Conservation (phyloP, 139 green algal genomes). For the Haematococcus sp. region DNA sequence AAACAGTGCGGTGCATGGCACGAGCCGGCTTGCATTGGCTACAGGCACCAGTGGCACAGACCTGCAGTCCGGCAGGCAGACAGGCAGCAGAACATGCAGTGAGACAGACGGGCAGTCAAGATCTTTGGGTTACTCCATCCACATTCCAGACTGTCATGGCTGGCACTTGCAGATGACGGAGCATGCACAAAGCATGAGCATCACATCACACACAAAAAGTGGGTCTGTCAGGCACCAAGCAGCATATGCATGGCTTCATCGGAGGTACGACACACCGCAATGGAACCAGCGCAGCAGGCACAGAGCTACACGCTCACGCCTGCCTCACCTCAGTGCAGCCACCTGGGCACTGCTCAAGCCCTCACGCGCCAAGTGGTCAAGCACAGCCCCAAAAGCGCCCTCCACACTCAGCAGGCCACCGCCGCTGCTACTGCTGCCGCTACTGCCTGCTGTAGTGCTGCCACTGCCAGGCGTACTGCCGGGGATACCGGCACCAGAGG, state of each 20-base stretch:
- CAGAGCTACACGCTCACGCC: neutral
- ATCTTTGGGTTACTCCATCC: neutral
- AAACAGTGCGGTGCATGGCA: constrained; percentile 47
- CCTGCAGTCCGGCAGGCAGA: neutral
- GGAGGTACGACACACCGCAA: no score
- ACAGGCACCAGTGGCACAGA: constrained; percentile 57
- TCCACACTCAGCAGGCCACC: constrained; percentile 16
- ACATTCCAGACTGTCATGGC: neutral
- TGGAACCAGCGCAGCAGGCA: no score
- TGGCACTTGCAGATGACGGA: no score
- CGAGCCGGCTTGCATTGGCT: constrained; percentile 52
- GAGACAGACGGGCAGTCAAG: constrained; percentile 15
- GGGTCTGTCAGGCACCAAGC: no score
- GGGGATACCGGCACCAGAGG: neutral
- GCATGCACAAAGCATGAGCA: no score
- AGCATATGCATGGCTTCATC: no score
- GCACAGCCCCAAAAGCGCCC: constrained; percentile 31
- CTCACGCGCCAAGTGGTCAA: constrained; percentile 51
- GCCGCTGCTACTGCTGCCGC: neutral
- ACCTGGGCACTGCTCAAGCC: constrained; percentile 34
- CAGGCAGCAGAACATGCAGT: neutral
- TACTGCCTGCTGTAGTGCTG: neutral
- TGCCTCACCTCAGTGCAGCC: neutral
- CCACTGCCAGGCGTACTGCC: neutral
- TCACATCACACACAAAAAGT: no score